Conservation (phyloP, 192 early-diverging fungal genomes). For the Entophlyctis luteolus region DNA sequence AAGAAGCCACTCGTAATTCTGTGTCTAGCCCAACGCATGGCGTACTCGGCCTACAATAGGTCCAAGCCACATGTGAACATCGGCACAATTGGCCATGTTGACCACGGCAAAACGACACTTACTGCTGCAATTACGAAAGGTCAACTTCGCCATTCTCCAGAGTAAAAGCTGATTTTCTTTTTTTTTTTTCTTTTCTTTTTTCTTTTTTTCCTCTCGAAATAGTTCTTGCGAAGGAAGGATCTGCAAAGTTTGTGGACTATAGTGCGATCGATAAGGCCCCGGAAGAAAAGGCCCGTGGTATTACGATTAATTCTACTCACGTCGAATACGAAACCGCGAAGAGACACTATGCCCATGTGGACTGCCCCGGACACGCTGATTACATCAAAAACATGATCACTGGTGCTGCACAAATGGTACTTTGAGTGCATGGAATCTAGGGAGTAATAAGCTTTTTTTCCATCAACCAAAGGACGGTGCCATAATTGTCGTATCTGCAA, state of each 20-base stretch:
- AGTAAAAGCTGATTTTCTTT: background rate
- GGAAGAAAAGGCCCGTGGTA: slow-evolving; percentile 96
- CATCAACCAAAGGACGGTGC: slow-evolving; percentile 74
- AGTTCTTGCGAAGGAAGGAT: slow-evolving; percentile 74
- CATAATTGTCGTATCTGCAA: slow-evolving; percentile 97
- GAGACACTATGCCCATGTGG: slow-evolving; percentile 94
- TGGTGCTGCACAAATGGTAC: slow-evolving; percentile 90
- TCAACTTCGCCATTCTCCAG: background rate
- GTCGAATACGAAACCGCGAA: slow-evolving; percentile 90
- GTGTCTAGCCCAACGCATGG: too few species aligned
- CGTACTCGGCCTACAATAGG: slow-evolving; percentile 71
- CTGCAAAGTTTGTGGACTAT: slow-evolving; percentile 92
- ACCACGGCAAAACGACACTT: slow-evolving; percentile 98
- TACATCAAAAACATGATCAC: slow-evolving; percentile 99
- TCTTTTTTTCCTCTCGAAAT: background rate
- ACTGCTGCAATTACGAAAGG: slow-evolving; percentile 97
- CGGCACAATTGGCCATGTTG: slow-evolving; percentile 98
- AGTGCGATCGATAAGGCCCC: slow-evolving; percentile 97
- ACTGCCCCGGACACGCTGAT: slow-evolving; percentile 98
- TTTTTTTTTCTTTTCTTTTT: slow-evolving; percentile 7
- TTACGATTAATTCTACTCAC: slow-evolving; percentile 95
- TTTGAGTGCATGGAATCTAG: background rate
- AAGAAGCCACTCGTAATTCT: too few species aligned
- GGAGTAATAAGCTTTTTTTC: background rate
- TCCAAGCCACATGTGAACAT: slow-evolving; percentile 97